Percentiles rank a stretch among this genome's conserved stretches.
Evolutionary conservation across 768 basidiomycete species (phyloP).

Genomic region (Lactifluus subvellereus): DNA sequence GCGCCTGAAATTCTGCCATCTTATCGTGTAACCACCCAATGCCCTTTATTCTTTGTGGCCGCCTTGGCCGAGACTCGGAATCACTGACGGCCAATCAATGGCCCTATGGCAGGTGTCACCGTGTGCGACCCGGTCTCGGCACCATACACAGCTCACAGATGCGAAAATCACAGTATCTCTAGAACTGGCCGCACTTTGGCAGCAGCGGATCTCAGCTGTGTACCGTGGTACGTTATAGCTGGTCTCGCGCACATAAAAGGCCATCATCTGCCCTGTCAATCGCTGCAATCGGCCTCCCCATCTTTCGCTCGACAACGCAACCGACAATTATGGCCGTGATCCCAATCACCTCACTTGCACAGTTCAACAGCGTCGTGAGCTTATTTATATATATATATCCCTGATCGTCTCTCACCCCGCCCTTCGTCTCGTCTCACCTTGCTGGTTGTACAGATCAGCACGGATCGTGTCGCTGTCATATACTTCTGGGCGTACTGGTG

Average conservation of each 20-base stretch:
- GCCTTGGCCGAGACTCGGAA: not conserved
- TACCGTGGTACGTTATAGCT: not conserved
- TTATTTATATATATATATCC: not conserved
- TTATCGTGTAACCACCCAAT: slow-evolving; percentile 1
- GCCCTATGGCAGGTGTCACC: slow-evolving; percentile 10
- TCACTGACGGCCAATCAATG: not conserved
- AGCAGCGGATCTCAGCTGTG: not conserved
- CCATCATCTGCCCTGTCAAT: not conserved
- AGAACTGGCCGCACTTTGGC: slow-evolving; percentile 2
- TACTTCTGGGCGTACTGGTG: slow-evolving; percentile 23
- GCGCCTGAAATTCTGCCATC: not conserved
- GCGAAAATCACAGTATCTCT: not conserved
- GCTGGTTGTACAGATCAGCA: not conserved
- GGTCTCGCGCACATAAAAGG: slow-evolving; percentile 4
- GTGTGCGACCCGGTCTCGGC: not conserved
- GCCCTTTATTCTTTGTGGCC: slow-evolving; percentile 10
- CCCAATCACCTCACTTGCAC: slow-evolving; percentile 15
- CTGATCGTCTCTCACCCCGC: not conserved
- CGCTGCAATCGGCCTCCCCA: not conserved
- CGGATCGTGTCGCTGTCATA: slow-evolving; percentile 8
- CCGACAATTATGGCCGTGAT: slow-evolving; percentile 9
- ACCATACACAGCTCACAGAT: not conserved
- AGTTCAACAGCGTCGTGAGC: slow-evolving; percentile 15
- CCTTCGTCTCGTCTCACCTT: not conserved
- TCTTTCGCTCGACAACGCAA: not conserved